Base-by-base conservation (phyloP, 108 stramenopile species). In the Cyclotella sp. region DNA sequence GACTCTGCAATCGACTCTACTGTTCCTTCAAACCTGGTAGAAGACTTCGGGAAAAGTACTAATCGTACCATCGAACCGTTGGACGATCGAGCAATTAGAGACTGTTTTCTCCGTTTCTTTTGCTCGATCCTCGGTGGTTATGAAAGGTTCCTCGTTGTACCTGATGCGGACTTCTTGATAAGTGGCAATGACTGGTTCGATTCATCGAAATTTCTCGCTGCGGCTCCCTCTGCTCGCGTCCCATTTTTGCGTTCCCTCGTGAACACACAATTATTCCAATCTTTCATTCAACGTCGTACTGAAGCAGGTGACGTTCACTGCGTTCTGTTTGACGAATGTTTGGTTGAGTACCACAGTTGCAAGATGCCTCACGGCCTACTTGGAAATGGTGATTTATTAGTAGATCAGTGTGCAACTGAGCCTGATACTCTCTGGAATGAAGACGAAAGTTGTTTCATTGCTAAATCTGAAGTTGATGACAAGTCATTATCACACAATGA, bases 101-200 rank as follows among this genome's bases (percentile, higher is more conserved):
- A 95, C 78, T 79, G 85, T 11, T 95, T 95, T 61, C 73, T 95
- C 6, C 84, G 94, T 57, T 95, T 95, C 70, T 95, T 93, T 69
- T 91, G 89, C 44, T 79, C 87, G 10, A 75, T 90, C 52, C 78
- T 95, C 9, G 88, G 85, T 70, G 94, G 92, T 24, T 95, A 95
- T 67, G 94, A 95, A 76, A 79, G 91, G 16, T 95, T 75, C 63
- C 72, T 95, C 18, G 87, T 95, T 26, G 91, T 91, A 15, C 94
- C 94, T n/a, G 94, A 95, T 70, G 89, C 87, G 19, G 90, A 95
- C 75, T 95, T 91, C 72, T 49, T 91, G 57, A 86, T 89, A 12
- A 90, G 89, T 60, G 81, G 94, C 22, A 85, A 92, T 72, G 94
- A 95, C 27, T 95, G 94, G 94, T 95, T 95, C 71, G 90, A 95